Base-by-base conservation (phyloP, 352 stramenopile species). In the Phytophthora parvispora region DNA sequence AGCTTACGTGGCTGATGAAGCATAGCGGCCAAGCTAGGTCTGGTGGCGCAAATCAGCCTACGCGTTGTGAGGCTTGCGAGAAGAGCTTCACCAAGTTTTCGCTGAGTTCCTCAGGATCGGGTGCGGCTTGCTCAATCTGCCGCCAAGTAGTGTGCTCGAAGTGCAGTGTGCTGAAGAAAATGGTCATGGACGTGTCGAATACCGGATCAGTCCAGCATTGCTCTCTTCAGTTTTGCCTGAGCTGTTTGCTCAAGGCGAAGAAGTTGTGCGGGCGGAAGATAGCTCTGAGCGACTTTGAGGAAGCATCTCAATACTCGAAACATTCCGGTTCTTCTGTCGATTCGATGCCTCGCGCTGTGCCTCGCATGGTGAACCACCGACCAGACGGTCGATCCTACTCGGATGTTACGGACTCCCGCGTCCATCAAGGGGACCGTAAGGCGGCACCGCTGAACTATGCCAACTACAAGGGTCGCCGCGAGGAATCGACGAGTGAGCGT, bases 111-210 rank as follows among this genome's bases (percentile, higher is more conserved):
- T 25, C 31, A 20, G 67, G 59, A 25, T 54, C 50, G 16, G 71
- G 70, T 25, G 60, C 67, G 2, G 45, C 51, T 22, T 92, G 84
- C 52, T 69, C 86, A 48, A 81, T 85, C 20, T 92, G 84, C 42
- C 72, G 64, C 2, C 55, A 63, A 9, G 59, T 80, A 16, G 68
- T 89, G 9, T 91, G 84, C 62, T 16, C 54, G 20, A 81, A 82
- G 29, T 92, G 84, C 59, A 82, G 67, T 12, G 73, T 91, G 4
- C 31, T 81, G 20, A 90, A 90, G 63, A 84, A 84, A 18, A 78
- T 90, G 52, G 80, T 78, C 2, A 53, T 92, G n/a, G 78, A 92
- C 52, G 66, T 90, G 15, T 71, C 73, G 3, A 16, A 47, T 6
- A 69, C 78, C 29, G 67, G 57, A 1, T 48, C 62, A 38, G 70